Base-by-base conservation (phyloP, 257 asterid species). In the Ehretia macrophylla region DNA sequence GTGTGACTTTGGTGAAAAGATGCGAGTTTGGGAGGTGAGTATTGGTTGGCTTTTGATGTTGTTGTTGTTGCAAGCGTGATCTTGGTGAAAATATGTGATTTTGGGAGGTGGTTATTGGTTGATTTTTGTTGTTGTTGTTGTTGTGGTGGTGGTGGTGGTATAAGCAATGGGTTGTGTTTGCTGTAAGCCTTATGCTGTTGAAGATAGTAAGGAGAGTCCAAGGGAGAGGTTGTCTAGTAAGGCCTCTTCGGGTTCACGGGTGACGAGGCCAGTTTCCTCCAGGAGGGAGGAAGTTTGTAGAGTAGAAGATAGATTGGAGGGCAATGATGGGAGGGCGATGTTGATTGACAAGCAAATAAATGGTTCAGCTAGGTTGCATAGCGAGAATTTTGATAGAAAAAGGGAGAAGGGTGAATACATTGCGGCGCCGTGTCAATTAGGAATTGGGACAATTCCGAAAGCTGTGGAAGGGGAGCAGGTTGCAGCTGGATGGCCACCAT, bases 401-500 rank as follows among this genome's bases (percentile, higher is more conserved):
- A 78, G 81, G 42, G 93, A 87, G 76, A 87, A 79, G 71, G 53
- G 74, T 10, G 95, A 85, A 67, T 75, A 72, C 65, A 67, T 81
- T 13, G 73, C 63, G 3, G 72, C 77, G 16, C 70, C 58, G 23
- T 84, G 81, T 70, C 94, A 81, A 9, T 74, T 85, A 60, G 62
- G 45, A 42, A 85, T 88, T 6, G 35, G 35, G 35, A 63, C 73
- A 66, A 53, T 87, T 23, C 84, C 84, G 0, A 76, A 80, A 69
- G 87, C 95, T 61, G 32, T 60, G 8, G 89, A 87, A 68, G 95
- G 88, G 58, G 98, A 87, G 58, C 90, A 87, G 64, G 91, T 90
- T 51, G 95, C 93, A 0, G 96, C 94, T 50, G 98, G 98, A 59
- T 90, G 98, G 98, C 98, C 98, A 20, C 85, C 96, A 21, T 90